Evolutionary conservation across 2,329 filamentous ascomycete species (phyloP), one percentile per base, ranked within the genome.

Genomic region (Penicillium sp.): DNA sequence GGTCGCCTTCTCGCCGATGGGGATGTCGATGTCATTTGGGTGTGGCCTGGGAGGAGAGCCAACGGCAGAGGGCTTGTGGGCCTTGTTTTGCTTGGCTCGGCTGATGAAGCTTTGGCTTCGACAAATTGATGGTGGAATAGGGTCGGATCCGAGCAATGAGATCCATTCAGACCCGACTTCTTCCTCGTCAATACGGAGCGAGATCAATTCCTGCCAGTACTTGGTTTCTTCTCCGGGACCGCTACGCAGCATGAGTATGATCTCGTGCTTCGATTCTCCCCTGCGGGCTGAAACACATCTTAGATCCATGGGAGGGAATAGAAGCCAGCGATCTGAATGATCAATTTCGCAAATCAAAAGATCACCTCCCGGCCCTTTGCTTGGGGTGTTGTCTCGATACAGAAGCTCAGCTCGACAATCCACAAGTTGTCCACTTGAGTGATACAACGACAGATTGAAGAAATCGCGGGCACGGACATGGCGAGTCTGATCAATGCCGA

Each of bases 311-410:
- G 94, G 93, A n/a, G 92, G 89, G 67, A 99, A 96, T 0, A 99
- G 81, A 5, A 99, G 82, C 86, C 91, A 97, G 50, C 86, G 84
- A 14, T 88, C 86, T 6, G 83, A 82, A 50, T 84, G 83, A 42
- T 91, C 91, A n/a, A 91, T 85, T 73, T 97, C 92, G 62, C 93
- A 92, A 54, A 99, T 88, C 22, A 99, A 82, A n/a, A 99, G 72
- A 71, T 99, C 94, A 7, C 93, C 91, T 46, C 83, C 78, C 59
- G 88, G 84, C 3, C 83, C 83, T 35, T 83, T 80, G 46, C 84
- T 83, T n/a, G 82, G 80, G 25, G 85, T 80, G 64, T 90, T 90
- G 68, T 97, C 93, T 68, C 94, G 85, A 61, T 93, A 83, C 14
- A 97, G 82, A 30, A 99, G 72, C 71, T 99, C 94, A 16, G 96